Evolutionary conservation across 164 flowering plant species (phyloP).

Genomic region (Protea cynaroides): DNA sequence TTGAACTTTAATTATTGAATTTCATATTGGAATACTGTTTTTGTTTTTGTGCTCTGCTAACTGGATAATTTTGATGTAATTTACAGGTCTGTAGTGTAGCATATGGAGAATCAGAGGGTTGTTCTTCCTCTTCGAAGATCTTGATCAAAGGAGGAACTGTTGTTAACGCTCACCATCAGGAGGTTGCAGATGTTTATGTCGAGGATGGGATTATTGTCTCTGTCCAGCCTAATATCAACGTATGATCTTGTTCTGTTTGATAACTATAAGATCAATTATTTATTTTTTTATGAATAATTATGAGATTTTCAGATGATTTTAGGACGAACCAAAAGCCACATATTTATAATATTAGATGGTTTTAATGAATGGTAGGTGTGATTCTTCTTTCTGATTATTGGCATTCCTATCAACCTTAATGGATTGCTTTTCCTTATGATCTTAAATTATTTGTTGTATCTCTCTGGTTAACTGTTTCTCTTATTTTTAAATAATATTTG

Average conservation of each 20-base stretch:
- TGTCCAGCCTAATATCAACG: constrained; percentile 68
- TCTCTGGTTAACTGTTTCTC: no score
- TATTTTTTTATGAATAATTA: no score
- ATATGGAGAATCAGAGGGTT: constrained; percentile 41
- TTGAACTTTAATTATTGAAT: background rate
- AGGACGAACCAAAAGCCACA: no score
- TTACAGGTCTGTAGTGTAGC: constrained; percentile 60
- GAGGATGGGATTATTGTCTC: constrained; percentile 81
- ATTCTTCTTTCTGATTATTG: no score
- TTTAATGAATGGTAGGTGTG: no score
- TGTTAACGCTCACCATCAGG: constrained; percentile 84
- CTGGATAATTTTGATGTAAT: background rate
- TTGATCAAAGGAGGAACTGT: constrained; percentile 93
- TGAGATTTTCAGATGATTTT: no score
- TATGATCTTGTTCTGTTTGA: constrained; percentile 13
- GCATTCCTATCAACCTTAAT: no score
- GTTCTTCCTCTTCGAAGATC: constrained; percentile 48
- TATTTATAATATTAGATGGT: no score
- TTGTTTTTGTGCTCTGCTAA: background rate
- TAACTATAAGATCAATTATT: background rate
- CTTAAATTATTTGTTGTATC: no score
- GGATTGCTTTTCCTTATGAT: no score
- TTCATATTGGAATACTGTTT: background rate
- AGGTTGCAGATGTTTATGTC: constrained; percentile 89
- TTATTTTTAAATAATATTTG: no score